A percentile compares a stretch with the other conserved stretches of the same genome.
Evolutionary conservation across 345 rosid species (phyloP).

Genomic region (Populus ilicifolia): DNA sequence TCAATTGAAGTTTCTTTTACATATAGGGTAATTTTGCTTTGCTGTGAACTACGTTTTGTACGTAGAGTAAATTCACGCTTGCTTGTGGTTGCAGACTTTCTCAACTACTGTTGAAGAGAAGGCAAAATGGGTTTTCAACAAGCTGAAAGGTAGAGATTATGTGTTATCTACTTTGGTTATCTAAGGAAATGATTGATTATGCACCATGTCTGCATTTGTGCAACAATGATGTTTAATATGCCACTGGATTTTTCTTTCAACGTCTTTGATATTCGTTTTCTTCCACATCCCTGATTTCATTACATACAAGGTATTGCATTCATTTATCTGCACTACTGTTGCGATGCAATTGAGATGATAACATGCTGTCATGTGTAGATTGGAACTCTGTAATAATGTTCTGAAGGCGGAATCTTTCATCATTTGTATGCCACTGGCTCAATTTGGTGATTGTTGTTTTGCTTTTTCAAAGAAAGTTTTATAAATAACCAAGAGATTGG

Average conservation of each 20-base stretch:
- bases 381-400: neutral
- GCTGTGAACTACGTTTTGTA: neutral
- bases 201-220: neutral
- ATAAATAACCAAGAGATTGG: neutral
- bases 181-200: neutral
- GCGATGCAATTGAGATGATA: neutral
- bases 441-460: neutral
- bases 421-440: neutral
- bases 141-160: constrained; percentile 64
- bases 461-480: neutral
- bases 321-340: neutral
- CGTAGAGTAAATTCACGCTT: constrained; percentile 4
- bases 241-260: neutral
- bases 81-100: constrained; percentile 51
- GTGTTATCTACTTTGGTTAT: too few relatives aligned
- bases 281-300: neutral
- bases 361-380: neutral
- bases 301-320: neutral
- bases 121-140: constrained; percentile 96
- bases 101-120: constrained; percentile 93
- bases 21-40: neutral
- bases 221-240: neutral
- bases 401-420: neutral
- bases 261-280: neutral
- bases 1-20: neutral